Base-by-base conservation (phyloP, 2,329 filamentous ascomycete species). In the Myriosclerotinia duriaeana region DNA sequence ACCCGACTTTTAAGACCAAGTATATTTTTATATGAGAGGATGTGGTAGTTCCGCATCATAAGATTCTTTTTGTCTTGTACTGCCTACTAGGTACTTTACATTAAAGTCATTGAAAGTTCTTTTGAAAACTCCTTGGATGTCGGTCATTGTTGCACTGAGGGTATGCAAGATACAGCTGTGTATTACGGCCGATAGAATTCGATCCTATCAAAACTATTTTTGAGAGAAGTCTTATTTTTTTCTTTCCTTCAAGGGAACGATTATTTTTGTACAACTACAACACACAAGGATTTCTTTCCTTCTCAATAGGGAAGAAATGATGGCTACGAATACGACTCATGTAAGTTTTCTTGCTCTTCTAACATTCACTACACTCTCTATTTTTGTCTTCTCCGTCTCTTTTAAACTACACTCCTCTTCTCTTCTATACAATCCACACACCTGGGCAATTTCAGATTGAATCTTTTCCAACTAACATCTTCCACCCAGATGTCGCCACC, bases 401-500 rank as follows among this genome's bases (percentile, higher is more conserved):
- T 5, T 34, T 26, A 34, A 34, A 34, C 14, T 22, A 20, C 3
- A 5, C 42, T 9, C 17, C 11, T 36, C 20, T n/a, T 20, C 58
- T 0, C 7, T 17, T 22, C 12, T 48, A 6, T 8, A 60, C 9
- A 26, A 22, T 17, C 14, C 2, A 6, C n/a, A 36, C 34, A n/a
- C n/a, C n/a, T n/a, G n/a, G n/a, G n/a, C n/a, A 22, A 12, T 30
- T 14, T 36, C 6, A 3, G 5, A 50, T 17, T 44, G 15, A 61
- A 26, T 14, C 17, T 14, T 8, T 26, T 6, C 17, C 17, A 53
- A 44, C 46, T 46, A 52, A 60, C 22, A 22, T 15, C 20, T n/a
- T 17, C 34, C 17, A 48, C 22, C n/a, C 26, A 65, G 63, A 60
- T 60, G 34, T 60, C 46, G 22, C 56, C 64, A 46, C 73, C 73